Conservation (phyloP, 441 rosid genomes). For the Omphalea diandra region DNA sequence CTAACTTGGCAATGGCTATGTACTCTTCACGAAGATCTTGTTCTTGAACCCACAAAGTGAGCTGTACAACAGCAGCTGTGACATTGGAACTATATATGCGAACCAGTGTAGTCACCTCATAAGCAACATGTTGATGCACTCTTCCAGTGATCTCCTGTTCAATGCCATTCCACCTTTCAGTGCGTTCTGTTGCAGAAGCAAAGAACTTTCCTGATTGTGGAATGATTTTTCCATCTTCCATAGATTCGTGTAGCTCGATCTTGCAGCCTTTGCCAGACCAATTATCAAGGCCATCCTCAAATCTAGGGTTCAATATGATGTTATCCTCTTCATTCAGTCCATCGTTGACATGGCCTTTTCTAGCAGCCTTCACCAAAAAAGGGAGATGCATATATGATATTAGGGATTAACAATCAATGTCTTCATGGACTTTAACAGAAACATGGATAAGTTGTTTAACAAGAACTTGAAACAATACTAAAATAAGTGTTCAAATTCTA, state of each 20-base stretch:
- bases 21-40: constrained; percentile 69
- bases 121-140: constrained; percentile 60
- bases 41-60: constrained; percentile 74
- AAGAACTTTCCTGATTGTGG: constrained; percentile 66
- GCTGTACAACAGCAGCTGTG: constrained; percentile 47
- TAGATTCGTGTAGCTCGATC: constrained; percentile 55
- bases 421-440: not conserved
- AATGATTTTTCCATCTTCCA: constrained; percentile 59
- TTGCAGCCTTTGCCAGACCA: constrained; percentile 83
- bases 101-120: constrained; percentile 55
- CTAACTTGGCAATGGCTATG: constrained; percentile 49
- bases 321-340: constrained; percentile 58
- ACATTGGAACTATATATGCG: constrained; percentile 57
- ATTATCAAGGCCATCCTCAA: constrained; percentile 73
- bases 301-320: constrained; percentile 61
- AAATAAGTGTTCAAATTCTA: too few species aligned
- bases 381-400: not conserved
- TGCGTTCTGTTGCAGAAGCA: constrained; percentile 74
- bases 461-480: not conserved
- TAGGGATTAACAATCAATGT: constrained; percentile 6
- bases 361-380: constrained; percentile 29
- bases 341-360: constrained; percentile 17
- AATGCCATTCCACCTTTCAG: constrained; percentile 78
- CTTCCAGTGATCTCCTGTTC: constrained; percentile 82
- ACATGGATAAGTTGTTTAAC: not conserved